Base-by-base conservation (phyloP, 2,329 filamentous ascomycete species). In the Talaromyces albobiverticillius region DNA sequence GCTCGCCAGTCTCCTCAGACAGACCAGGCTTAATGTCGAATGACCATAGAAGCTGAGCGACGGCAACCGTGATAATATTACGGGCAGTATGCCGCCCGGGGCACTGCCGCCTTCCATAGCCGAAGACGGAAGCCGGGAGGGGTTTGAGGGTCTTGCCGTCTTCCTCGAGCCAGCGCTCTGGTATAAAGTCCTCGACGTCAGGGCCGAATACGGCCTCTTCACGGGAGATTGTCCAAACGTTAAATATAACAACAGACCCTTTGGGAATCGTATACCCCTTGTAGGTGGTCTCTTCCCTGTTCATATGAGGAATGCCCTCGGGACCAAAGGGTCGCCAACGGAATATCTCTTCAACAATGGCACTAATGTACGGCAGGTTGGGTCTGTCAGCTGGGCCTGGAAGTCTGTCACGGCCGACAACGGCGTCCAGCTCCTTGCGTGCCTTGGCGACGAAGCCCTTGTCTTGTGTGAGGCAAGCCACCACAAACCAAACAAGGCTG, bases 261-360 rank as follows among this genome's bases (percentile, higher is more conserved):
- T 72, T 69, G 2, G 79, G 78, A 29, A 82, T 77, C 25, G 65
- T 67, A 60, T 76, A 80, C n/a, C 76, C 51, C 1, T 49, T 49
- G 57, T 77, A 82, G 8, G 60, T 61, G 54, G 80, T 76, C 42
- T 80, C 77, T 36, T 73, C 67, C 1, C 71, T 72, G 0, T 70
- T 67, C 0, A 76, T 72, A 49, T 81, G 78, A 0, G 78, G 78
- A 1, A 75, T 69, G 0, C 71, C 75, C 0, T 75, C 62, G 0
- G 77, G 74, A 0, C 70, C 70, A 1, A 71, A 64, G 1, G 71
- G 70, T 2, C 73, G 67, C 71, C 64, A 72, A 56, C 64, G 65
- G 46, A 64, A 61, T 25, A 62, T 59, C 56, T 64, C 68, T 50
- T 69, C 68, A 43, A 64, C 61, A 9, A 68, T 54, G 1, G 66